Evolutionary conservation across 148 eudicot genomes (phyloP).

Genomic region (Silene latifolia): DNA sequence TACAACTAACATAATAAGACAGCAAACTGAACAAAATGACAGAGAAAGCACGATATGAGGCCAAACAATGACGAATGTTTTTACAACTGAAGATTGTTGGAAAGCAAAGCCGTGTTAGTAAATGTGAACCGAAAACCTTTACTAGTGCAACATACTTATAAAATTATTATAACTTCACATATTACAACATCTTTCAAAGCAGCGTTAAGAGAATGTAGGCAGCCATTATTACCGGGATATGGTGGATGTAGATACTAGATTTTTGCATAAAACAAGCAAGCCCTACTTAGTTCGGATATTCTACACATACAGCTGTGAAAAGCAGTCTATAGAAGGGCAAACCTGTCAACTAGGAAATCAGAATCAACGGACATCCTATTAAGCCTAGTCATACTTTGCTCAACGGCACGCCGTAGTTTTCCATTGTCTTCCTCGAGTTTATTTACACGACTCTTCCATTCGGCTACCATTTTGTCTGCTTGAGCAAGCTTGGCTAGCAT

Average conservation of each 20-base stretch:
- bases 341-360: slow-evolving; percentile 96
- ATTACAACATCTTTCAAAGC: not conserved
- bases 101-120: not conserved
- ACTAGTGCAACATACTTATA: not conserved
- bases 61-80: not conserved
- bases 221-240: not conserved
- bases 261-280: not conserved
- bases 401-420: slow-evolving; percentile 88
- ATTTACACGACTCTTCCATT: slow-evolving; percentile 68
- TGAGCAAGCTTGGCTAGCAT: slow-evolving; percentile 54
- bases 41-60: not conserved
- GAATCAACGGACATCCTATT: slow-evolving; percentile 98
- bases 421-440: slow-evolving; percentile 91
- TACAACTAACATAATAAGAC: not conserved
- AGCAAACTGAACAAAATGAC: not conserved
- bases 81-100: not conserved
- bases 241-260: not conserved
- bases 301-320: not conserved
- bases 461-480: slow-evolving; percentile 51
- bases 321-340: slow-evolving; percentile 9
- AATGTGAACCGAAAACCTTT: not conserved
- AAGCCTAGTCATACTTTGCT: slow-evolving; percentile 97
- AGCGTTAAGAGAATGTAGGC: not conserved
- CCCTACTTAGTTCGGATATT: not conserved
- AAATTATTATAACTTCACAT: not conserved